A percentile compares a stretch with the other conserved stretches of the same genome.
Conservation (phyloP, 2,329 filamentous ascomycete genomes). For the Thielaviopsis ethacetica region DNA sequence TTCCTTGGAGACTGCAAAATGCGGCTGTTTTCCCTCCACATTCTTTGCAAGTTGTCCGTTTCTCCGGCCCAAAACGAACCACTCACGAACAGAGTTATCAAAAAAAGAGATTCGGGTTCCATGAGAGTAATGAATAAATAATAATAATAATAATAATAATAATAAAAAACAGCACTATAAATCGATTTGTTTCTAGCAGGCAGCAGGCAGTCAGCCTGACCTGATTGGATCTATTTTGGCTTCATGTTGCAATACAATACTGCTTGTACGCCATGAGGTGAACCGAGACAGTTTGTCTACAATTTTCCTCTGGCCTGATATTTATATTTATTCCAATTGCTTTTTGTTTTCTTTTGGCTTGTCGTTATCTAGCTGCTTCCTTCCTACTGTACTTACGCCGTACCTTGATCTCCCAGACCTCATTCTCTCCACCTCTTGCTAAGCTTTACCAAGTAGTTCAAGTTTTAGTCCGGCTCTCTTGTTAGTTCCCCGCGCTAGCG, state of each 20-base stretch:
- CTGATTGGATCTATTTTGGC: not conserved
- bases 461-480: no score
- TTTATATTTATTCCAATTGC: not conserved
- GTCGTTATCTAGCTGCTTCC: no score
- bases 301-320: not conserved
- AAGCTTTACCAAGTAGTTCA: no score
- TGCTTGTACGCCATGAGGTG: not conserved
- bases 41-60: not conserved
- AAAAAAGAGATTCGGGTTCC: no score
- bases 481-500: not conserved
- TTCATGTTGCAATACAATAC: not conserved
- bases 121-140: no score
- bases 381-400: no score
- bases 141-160: not conserved
- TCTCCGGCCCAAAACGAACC: not conserved
- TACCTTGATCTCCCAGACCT: no score
- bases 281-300: not conserved
- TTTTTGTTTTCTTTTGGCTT: not conserved
- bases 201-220: not conserved
- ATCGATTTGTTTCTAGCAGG: not conserved
- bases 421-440: no score
- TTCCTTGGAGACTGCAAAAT: no score
- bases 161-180: not conserved
- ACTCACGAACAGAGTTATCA: no score
- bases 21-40: not conserved